A percentile compares a stretch with the other conserved stretches of the same genome.
These are phyloP conservation scores for Colletotrichum trifolii DNA, from an alignment of 2,329 filamentous ascomycete species.

Conservation along the genomic window DNA sequence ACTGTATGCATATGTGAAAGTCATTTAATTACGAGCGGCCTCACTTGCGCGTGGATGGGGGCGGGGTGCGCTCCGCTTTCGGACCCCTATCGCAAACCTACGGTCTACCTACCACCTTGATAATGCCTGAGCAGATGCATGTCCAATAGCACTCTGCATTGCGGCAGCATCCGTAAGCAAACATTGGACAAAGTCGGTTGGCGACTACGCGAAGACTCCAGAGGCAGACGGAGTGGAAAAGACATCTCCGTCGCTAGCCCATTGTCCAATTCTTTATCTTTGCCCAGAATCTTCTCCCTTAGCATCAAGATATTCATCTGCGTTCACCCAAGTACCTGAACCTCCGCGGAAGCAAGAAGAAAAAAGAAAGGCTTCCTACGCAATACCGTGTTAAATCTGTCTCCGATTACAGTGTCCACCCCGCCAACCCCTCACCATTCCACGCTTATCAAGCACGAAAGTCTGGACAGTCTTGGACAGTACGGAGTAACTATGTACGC, in stretches of 20 bases:
- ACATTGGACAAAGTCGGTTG: constrained; percentile 15
- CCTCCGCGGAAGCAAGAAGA: constrained; percentile 8
- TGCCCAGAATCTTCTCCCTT: neutral
- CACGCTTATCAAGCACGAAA: constrained; percentile 33
- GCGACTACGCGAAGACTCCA: neutral
- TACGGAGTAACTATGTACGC: constrained; percentile 3
- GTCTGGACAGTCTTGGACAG: constrained; percentile 13
- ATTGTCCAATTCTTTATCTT: constrained; percentile 1
- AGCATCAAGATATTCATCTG: too few relatives aligned
- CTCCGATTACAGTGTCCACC: constrained; percentile 30
- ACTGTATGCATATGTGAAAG: neutral
- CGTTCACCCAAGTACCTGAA: neutral
- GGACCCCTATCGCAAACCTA: constrained; percentile 25
- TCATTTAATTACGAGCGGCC: neutral
- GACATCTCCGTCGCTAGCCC: constrained; percentile 14
- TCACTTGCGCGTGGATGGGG: constrained; percentile 10
- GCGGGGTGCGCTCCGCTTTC: constrained; percentile 30
- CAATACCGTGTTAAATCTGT: constrained; percentile 24
- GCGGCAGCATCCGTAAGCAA: constrained; percentile 19
- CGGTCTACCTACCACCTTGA: too few relatives aligned
- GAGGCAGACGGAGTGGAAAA: neutral
- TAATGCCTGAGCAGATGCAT: too few relatives aligned
- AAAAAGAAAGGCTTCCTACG: constrained; percentile 10
- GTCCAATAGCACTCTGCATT: too few relatives aligned
- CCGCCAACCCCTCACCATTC: constrained; percentile 36